Conservation (phyloP, 2,329 filamentous ascomycete species). For the Aaosphaeria pasadenensis region DNA sequence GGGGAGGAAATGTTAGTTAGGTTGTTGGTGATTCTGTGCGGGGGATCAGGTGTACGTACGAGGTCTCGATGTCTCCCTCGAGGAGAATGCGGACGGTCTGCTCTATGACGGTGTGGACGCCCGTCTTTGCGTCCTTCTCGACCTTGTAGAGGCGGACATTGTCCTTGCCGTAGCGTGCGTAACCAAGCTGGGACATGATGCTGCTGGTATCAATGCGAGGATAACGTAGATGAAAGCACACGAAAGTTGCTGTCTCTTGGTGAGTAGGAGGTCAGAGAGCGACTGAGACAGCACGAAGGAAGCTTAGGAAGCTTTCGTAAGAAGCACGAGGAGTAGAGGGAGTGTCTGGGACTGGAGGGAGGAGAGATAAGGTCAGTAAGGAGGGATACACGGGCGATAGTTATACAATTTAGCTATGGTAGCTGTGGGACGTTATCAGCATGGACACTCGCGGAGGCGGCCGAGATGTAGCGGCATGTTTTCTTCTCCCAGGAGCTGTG, state of each 20-base stretch:
- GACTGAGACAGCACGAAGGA: neutral
- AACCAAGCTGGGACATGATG: constrained; percentile 47
- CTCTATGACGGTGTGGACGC: constrained; percentile 82
- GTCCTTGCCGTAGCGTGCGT: constrained; percentile 86
- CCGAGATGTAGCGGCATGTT: constrained; percentile 26
- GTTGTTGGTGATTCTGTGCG: neutral
- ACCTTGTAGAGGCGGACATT: constrained; percentile 98
- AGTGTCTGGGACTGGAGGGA: neutral
- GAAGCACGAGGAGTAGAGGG: neutral
- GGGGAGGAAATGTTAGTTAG: neutral
- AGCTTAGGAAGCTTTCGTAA: neutral
- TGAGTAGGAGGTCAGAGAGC: no score
- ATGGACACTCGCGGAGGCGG: constrained; percentile 22
- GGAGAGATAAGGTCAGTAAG: constrained; percentile 1
- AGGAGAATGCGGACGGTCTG: constrained; percentile 93
- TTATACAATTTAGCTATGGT: constrained; percentile 21
- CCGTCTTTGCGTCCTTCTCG: constrained; percentile 71
- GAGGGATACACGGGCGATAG: constrained; percentile 17
- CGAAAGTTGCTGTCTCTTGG: no score
- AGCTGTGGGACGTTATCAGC: constrained; percentile 27
- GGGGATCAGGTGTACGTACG: constrained; percentile 49
- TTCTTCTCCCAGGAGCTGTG: constrained; percentile 14
- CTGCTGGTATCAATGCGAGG: neutral
- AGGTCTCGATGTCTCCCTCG: constrained; percentile 85
- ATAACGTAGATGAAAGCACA: neutral